Conservation (phyloP, 2,329 filamentous ascomycete species). For the Chaetoscypha palmicola region DNA sequence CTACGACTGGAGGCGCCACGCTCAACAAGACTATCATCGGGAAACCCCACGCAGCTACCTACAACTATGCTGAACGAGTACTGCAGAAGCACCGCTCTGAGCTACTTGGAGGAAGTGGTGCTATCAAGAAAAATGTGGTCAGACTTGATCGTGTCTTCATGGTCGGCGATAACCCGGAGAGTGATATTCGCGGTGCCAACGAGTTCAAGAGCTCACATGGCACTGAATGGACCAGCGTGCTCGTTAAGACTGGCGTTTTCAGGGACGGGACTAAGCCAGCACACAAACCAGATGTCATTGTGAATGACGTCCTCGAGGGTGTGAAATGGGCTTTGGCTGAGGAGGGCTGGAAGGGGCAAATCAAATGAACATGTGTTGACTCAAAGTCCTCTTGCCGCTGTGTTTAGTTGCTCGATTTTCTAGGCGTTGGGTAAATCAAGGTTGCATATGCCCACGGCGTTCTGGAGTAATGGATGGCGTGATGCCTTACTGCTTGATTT, state of each 20-base stretch:
- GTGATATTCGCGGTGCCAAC: constrained; percentile 83
- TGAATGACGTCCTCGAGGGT: constrained; percentile 67
- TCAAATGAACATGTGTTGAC: no score
- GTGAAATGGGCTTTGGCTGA: constrained; percentile 66
- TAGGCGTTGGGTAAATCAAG: no score
- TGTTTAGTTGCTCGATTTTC: no score
- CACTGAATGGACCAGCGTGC: constrained; percentile 65
- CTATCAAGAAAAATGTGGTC: constrained; percentile 25
- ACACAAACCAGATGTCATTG: constrained; percentile 57
- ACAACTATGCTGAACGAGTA: constrained; percentile 72
- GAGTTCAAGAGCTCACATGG: constrained; percentile 58
- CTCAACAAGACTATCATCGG: constrained; percentile 64
- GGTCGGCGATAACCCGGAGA: constrained; percentile 84
- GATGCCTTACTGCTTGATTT: no score
- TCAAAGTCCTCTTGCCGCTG: no score
- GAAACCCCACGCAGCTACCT: constrained; percentile 72
- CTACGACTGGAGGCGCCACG: constrained; percentile 55
- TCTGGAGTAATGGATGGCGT: no score
- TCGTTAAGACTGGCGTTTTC: constrained; percentile 80
- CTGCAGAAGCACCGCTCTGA: constrained; percentile 50
- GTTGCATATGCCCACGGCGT: no score
- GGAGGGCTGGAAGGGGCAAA: constrained; percentile 34
- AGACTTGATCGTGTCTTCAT: constrained; percentile 77
- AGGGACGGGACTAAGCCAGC: constrained; percentile 45
- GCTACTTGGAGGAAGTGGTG: constrained; percentile 11